Evolutionary conservation across 345 rosid genomes (phyloP).

Genomic region (Theobroma cacao): DNA sequence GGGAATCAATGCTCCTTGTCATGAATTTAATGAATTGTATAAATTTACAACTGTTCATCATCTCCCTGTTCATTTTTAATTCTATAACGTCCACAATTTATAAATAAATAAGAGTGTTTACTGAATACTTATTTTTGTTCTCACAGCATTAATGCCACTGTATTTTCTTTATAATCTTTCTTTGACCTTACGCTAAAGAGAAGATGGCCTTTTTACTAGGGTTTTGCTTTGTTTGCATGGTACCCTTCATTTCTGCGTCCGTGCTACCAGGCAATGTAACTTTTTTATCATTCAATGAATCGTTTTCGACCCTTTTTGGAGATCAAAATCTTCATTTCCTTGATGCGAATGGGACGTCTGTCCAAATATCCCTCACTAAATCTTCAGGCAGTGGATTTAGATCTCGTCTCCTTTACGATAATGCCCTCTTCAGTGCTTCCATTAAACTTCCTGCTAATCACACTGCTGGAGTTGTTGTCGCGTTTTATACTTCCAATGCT

Average conservation of each 20-base stretch:
- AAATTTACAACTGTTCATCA: not conserved
- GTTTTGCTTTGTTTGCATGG: not conserved
- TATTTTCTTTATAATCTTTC: no score
- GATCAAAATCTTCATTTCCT: not conserved
- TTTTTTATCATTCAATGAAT: not conserved
- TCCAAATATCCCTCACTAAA: not conserved
- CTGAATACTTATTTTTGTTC: not conserved
- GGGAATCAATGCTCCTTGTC: not conserved
- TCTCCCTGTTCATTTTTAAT: not conserved
- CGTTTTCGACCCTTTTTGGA: not conserved
- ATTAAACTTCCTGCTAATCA: conserved; percentile 84
- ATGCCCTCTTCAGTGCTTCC: conserved; percentile 88
- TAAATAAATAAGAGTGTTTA: not conserved
- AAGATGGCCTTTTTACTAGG: not conserved
- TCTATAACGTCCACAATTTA: not conserved
- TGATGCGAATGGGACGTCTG: not conserved
- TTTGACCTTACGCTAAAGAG: no score
- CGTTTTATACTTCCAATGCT: conserved; percentile 87
- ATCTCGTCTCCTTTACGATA: conserved; percentile 74
- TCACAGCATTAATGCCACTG: not conserved
- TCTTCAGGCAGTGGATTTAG: conserved; percentile 48
- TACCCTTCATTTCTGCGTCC: not conserved
- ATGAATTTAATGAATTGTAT: not conserved
- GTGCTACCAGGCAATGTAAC: not conserved
- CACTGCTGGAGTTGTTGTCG: conserved; percentile 88